Conservation (phyloP, 169 alveolate species). For the Plasmodium berghei region DNA sequence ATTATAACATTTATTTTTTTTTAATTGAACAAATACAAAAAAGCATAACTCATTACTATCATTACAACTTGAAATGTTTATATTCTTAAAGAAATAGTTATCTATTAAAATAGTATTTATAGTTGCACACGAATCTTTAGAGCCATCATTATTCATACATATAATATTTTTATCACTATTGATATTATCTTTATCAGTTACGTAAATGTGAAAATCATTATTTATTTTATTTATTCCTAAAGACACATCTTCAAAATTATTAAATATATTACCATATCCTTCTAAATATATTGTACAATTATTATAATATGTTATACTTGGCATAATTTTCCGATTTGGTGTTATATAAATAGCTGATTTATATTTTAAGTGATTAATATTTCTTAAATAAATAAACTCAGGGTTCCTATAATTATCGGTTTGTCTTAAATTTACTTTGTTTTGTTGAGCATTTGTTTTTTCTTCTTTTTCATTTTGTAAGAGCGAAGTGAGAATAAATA, state of each 20-base stretch:
- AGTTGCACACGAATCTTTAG: constrained; percentile 26
- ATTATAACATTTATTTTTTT: constrained; percentile 56
- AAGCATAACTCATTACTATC: constrained; percentile 37
- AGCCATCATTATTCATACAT: constrained; percentile 2
- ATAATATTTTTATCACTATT: constrained; percentile 15
- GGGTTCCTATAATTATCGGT: constrained; percentile 43
- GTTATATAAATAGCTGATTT: constrained; percentile 67
- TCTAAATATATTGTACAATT: constrained; percentile 32
- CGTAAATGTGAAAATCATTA: constrained; percentile 40
- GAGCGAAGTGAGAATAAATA: constrained; percentile 30
- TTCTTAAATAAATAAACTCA: constrained; percentile 53
- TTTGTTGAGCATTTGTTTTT: constrained; percentile 21
- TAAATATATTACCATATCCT: constrained; percentile 65
- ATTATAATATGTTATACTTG: constrained; percentile 45
- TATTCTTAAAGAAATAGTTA: constrained; percentile 27
- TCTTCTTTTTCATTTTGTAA: constrained; percentile 64
- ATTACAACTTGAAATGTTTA: constrained; percentile 40
- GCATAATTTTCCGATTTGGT: constrained; percentile 64
- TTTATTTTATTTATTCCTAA: constrained; percentile 43
- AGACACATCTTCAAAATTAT: constrained; percentile 45
- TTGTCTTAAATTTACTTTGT: constrained; percentile 67
- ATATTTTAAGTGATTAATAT: constrained; percentile 55
- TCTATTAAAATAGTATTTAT: constrained; percentile 63
- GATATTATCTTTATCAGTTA: background rate
- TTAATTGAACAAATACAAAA: constrained; percentile 72